Evolutionary conservation across 2,329 filamentous ascomycete species (phyloP), one percentile per base, ranked within the genome.

Genomic region (Chrysoporthe cubensis): DNA sequence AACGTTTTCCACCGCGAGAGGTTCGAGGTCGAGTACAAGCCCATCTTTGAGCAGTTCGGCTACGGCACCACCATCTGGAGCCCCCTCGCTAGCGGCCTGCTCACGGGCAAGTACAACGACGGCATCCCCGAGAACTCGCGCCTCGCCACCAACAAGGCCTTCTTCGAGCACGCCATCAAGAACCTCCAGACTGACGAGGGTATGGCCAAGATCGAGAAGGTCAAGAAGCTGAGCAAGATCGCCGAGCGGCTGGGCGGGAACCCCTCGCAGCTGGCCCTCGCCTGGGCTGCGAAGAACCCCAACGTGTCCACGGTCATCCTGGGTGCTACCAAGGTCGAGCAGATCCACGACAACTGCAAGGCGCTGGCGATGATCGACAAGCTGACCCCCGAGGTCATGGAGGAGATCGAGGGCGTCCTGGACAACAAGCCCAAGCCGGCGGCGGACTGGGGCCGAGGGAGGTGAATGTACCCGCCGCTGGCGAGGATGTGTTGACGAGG

Each of bases 71-170:
- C 80, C 70, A 79, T 78, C 75, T 87, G 84, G 83, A 82, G 79
- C 32, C 85, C 87, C 26, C 80, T 88, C 11, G 84, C 83, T 59
- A 84, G 80, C 42, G 87, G 87, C 67, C 77, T 89, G 50, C 76
- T 90, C 65, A 88, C 85, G 8, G 87, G 87, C 73, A 90, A 89
- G 78, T 89, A 90, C 81, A 88, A 88, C 76, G 82, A 88, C 70
- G 87, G 86, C 65, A 86, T 89, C 65, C 86, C 87, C 18, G 82
- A 86, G 72, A 86, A 84, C 73, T 88, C 85, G 50, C 85, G 88
- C 46, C 88, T 88, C 72, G 85, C 85, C 65, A 85, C 83, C 13
- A 85, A 87, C 80, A 79, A 82, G 74, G 79, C 78, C 21, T 84
- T 85, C 74, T 87, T 87, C 77, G 81, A 81, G 72, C 77, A 79